Conservation (phyloP, 139 green algal genomes). For the Tetradesmus lagerheimii region DNA sequence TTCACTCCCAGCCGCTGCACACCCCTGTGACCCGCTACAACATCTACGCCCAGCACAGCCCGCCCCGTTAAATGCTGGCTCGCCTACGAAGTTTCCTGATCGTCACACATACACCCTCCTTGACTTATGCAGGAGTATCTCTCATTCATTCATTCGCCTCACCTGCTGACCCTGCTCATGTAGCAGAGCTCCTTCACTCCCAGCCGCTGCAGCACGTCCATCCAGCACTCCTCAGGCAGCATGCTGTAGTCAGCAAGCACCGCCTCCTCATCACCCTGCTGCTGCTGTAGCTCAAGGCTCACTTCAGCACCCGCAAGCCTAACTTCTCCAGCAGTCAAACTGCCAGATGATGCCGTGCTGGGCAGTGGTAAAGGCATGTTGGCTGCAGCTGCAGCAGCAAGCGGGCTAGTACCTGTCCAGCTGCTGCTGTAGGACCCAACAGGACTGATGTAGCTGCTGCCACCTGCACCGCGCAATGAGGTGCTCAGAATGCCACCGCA, state of each 20-base stretch:
- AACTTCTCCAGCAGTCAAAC: background rate
- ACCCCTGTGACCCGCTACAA: no score
- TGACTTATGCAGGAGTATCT: no score
- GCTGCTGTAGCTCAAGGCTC: background rate
- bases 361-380: background rate
- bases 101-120: no score
- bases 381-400: conserved; percentile 4
- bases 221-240: conserved; percentile 63
- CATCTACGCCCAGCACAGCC: conserved; percentile 57
- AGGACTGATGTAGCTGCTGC: conserved; percentile 12
- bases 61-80: no score
- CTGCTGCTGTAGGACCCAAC: conserved; percentile 38
- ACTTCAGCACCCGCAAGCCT: background rate
- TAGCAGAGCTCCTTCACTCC: conserved; percentile 59
- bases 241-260: conserved; percentile 23
- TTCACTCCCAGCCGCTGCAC: conserved; percentile 51
- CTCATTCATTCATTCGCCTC: no score
- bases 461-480: background rate
- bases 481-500: background rate
- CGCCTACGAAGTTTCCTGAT: no score
- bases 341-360: background rate
- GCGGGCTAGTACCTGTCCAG: conserved; percentile 8
- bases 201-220: conserved; percentile 54
- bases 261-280: conserved; percentile 37
- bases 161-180: conserved; percentile 43